Conservation (phyloP, 75 land plant species). For the Selaginella tamariscina region DNA sequence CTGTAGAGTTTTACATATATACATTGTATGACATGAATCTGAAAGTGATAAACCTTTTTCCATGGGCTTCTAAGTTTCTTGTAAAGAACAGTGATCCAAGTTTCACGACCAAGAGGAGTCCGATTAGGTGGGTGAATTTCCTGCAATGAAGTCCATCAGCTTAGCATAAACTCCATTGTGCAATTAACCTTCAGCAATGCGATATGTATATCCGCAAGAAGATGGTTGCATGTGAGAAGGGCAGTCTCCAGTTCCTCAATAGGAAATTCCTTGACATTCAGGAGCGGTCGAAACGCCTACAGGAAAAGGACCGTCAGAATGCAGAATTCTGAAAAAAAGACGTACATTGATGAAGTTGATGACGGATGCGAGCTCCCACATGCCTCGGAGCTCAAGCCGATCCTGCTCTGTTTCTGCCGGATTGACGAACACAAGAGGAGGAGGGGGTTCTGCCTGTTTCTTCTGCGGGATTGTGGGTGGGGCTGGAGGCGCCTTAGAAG, state of each 20-base stretch:
- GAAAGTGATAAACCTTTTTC: conserved; percentile 48
- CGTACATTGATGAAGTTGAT: conserved; percentile 75
- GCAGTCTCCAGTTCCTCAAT: conserved; percentile 95
- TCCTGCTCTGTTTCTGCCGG: conserved; percentile 42
- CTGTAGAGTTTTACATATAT: conserved; percentile 33
- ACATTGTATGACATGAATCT: background rate
- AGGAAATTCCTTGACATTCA: conserved; percentile 73
- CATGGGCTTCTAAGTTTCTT: conserved; percentile 73
- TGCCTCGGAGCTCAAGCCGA: conserved; percentile 51
- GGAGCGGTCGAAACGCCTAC: conserved; percentile 65
- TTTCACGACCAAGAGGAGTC: conserved; percentile 33
- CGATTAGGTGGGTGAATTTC: conserved; percentile 71
- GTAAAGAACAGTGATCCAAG: conserved; percentile 61
- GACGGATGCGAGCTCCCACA: conserved; percentile 90
- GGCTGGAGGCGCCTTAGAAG: conserved; percentile 18
- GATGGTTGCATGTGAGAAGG: conserved; percentile 58
- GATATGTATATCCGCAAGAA: conserved; percentile 70
- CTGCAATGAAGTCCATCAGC: conserved; percentile 23
- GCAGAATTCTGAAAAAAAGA: background rate
- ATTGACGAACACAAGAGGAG: conserved; percentile 33
- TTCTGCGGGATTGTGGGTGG: conserved; percentile 6
- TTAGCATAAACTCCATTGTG: background rate
- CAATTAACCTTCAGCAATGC: conserved; percentile 63
- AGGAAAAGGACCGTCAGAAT: background rate
- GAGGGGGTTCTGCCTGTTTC: conserved; percentile 18